Conservation (phyloP, 1,284 basidiomycete species). For the Trametes pubescens region DNA sequence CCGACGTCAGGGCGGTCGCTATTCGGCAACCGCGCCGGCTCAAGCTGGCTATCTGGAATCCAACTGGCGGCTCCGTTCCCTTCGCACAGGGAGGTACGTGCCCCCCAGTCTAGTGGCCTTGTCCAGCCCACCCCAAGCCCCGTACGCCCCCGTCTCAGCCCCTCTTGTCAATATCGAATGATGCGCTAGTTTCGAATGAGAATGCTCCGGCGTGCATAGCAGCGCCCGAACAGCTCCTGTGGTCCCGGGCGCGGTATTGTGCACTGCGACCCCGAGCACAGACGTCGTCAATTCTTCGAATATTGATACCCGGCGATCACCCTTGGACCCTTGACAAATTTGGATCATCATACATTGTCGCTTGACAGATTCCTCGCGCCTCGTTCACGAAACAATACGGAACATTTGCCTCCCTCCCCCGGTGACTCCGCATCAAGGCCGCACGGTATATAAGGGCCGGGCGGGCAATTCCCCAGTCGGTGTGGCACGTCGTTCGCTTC, state of each 20-base stretch:
- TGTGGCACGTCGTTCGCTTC: constrained; percentile 29
- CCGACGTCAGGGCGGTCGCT: constrained; percentile 23
- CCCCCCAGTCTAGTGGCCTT: constrained; percentile 18
- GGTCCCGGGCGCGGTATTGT: constrained; percentile 19
- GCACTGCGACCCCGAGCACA: constrained; percentile 22
- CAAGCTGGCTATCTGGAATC: constrained; percentile 23
- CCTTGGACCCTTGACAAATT: constrained; percentile 31
- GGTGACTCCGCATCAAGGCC: constrained; percentile 33
- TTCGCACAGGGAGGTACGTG: constrained; percentile 26
- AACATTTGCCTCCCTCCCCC: constrained; percentile 27
- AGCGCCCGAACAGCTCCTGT: constrained; percentile 15
- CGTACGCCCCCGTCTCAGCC: constrained; percentile 18
- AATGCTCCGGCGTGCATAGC: constrained; percentile 3
- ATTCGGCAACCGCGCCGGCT: constrained; percentile 25
- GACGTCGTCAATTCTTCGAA: constrained; percentile 21
- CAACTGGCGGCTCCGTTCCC: constrained; percentile 28
- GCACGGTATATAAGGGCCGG: constrained; percentile 30
- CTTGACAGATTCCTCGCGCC: constrained; percentile 34
- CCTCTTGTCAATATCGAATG: constrained; percentile 8
- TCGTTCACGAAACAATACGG: constrained; percentile 35
- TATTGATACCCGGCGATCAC: constrained; percentile 31
- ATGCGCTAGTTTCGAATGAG: constrained; percentile 17
- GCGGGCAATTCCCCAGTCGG: constrained; percentile 15
- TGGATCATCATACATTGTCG: constrained; percentile 31
- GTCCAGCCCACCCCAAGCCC: constrained; percentile 9